Percentiles rank a stretch among this genome's conserved stretches.
phyloP scores from a whole-genome alignment of 2,329 filamentous ascomycete genomes.

The Diplodia mutila region DNA sequence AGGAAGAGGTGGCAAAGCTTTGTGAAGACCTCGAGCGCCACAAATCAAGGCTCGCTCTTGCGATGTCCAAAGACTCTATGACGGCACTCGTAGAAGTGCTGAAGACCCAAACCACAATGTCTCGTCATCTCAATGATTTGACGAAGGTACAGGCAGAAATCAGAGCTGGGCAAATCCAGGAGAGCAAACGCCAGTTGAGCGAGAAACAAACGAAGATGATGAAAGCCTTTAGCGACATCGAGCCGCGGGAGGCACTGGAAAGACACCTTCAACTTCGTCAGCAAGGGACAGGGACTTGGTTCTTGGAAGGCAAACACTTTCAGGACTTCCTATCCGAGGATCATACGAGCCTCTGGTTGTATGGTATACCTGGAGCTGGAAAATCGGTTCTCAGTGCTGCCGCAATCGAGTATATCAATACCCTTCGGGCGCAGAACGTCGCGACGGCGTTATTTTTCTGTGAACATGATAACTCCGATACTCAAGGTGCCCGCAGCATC shows the following conservation, averaged over 20 bases:
- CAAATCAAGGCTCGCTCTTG: background rate
- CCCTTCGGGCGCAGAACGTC: background rate
- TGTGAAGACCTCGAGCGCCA: background rate
- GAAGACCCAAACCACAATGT: background rate
- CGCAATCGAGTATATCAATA: background rate
- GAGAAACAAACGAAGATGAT: background rate
- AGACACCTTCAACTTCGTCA: background rate
- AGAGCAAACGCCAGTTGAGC: background rate
- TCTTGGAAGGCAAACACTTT: background rate
- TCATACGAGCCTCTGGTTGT: background rate
- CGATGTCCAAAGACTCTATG: conserved; percentile 3
- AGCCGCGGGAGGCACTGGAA: background rate
- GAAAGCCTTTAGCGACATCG: background rate
- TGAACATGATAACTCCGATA: background rate
- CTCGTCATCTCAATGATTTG: background rate
- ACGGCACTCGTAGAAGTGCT: background rate
- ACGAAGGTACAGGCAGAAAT: background rate
- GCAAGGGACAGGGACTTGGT: background rate
- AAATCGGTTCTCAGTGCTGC: conserved; percentile 5
- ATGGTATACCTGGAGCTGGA: conserved; percentile 8
- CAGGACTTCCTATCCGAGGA: background rate
- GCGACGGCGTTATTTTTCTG: conserved; percentile 5
- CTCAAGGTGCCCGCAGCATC: background rate
- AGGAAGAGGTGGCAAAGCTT: background rate
- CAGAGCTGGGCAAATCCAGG: background rate